These are phyloP conservation scores for Torulaspora delbrueckii DNA, from an alignment of 805 yeast species.

Conservation along the genomic window DNA sequence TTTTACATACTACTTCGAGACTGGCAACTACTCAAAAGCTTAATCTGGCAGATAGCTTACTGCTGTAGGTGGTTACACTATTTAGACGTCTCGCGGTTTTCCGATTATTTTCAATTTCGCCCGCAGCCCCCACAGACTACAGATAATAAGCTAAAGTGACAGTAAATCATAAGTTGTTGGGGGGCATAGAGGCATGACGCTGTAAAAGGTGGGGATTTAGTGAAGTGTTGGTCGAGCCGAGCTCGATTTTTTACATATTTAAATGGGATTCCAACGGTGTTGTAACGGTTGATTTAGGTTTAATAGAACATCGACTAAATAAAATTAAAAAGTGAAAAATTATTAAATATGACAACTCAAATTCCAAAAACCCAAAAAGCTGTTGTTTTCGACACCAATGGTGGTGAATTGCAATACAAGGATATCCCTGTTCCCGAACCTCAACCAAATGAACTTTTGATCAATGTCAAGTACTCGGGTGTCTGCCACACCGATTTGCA, in stretches of 20 bases:
- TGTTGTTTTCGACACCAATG: slow-evolving; percentile 58
- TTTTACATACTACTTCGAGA: no score
- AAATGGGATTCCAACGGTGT: background rate
- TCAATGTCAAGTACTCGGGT: slow-evolving; percentile 82
- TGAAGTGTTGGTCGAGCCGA: background rate
- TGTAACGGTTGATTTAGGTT: background rate
- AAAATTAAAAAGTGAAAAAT: background rate
- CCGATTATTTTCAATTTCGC: background rate
- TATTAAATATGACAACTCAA: background rate
- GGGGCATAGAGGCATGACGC: background rate
- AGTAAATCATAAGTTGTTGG: background rate
- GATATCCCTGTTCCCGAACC: slow-evolving; percentile 80
- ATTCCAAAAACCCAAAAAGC: slow-evolving; percentile 70
- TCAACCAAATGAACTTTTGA: slow-evolving; percentile 67
- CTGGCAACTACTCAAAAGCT: no score
- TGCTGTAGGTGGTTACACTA: no score
- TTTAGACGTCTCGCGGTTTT: background rate
- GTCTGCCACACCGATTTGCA: slow-evolving; percentile 93
- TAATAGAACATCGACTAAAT: background rate
- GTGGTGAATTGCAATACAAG: slow-evolving; percentile 59
- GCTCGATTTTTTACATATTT: background rate
- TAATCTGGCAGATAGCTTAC: no score
- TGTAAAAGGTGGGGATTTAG: background rate
- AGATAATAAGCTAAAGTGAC: background rate
- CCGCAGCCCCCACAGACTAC: background rate